Evolutionary conservation across 2,329 filamentous ascomycete species (phyloP), one percentile per base, ranked within the genome.

Genomic region (Cercospora berteroae): DNA sequence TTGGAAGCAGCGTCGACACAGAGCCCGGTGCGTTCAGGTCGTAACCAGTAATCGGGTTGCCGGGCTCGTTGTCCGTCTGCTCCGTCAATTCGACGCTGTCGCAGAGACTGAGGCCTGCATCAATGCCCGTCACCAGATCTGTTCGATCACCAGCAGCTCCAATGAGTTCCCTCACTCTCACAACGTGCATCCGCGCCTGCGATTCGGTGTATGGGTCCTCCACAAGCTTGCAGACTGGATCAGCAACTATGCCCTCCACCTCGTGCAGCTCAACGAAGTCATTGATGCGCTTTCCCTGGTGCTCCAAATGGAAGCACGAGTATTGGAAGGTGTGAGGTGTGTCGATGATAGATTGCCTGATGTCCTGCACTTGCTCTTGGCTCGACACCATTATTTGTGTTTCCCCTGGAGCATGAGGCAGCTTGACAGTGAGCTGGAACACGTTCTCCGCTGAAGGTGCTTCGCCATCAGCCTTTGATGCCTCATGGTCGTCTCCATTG

Each of bases 161-260:
- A 74, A 99, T 93, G 72, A 99, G 86, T 78, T 99, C 95, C 70
- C 95, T 87, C 69, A 97, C 90, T 72, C 95, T 87, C 62, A 99
- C 88, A 71, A 98, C 83, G 81, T 99, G 95, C 84, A 99, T 91
- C 72, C 96, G 90, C 31, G 95, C 94, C 82, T 99, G 95, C 83
- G 97, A 98, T 83, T 99, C 95, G 52, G 93, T 99, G 80, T 99
- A 99, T 56, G 96, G 92, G 77, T 99, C 95, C 81, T 97, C 91
- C 64, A 97, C 88, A 74, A 99, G 83, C 63, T 86, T 87, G 67
- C 97, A 86, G 75, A 94, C 90, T 39, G 94, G 91, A 70, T 93
- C 89, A 36, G 90, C 81, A 63, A 88, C 87, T 64, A 99, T 86
- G 65, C 88, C 93, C 58, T 90, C 86, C 64, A 99, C 91, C 78